Conservation (phyloP, 139 green algal genomes). For the Tetraselmis striata region DNA sequence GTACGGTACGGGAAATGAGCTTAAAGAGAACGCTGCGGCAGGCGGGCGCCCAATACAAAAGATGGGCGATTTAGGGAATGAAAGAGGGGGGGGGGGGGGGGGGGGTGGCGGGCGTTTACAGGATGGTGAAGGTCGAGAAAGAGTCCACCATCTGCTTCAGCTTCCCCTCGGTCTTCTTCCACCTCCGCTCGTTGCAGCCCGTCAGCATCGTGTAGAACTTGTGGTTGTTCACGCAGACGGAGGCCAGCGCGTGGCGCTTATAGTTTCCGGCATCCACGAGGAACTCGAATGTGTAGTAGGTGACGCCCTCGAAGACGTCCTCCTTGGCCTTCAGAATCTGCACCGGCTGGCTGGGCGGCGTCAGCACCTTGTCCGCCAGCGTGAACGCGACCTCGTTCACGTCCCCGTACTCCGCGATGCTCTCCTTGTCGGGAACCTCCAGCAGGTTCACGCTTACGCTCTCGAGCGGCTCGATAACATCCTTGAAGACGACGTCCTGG, state of each 20-base stretch:
- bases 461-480: constrained; percentile 98
- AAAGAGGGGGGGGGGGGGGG: no score
- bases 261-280: constrained; percentile 56
- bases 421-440: constrained; percentile 65
- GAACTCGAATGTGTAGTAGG: constrained; percentile 93
- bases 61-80: no score
- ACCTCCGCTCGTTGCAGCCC: constrained; percentile 82
- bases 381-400: constrained; percentile 39
- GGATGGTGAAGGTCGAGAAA: constrained; percentile 29
- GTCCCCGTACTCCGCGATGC: constrained; percentile 78
- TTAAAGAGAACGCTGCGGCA: no score
- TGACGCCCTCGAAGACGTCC: constrained; percentile 61
- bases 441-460: constrained; percentile 74
- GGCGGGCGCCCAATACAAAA: no score
- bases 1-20: no score
- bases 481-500: constrained; percentile 93
- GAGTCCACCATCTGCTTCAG: constrained; percentile 49
- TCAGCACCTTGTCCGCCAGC: constrained; percentile 53
- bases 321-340: constrained; percentile 59
- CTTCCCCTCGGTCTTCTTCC: constrained; percentile 83
- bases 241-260: constrained; percentile 71
- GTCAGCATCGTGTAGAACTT: constrained; percentile 94
- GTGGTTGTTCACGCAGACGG: constrained; percentile 65
- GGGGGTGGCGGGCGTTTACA: no score
- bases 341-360: constrained; percentile 55